phyloP scores from a whole-genome alignment of 139 green algal genomes.

The Tetraselmis chui region DNA sequence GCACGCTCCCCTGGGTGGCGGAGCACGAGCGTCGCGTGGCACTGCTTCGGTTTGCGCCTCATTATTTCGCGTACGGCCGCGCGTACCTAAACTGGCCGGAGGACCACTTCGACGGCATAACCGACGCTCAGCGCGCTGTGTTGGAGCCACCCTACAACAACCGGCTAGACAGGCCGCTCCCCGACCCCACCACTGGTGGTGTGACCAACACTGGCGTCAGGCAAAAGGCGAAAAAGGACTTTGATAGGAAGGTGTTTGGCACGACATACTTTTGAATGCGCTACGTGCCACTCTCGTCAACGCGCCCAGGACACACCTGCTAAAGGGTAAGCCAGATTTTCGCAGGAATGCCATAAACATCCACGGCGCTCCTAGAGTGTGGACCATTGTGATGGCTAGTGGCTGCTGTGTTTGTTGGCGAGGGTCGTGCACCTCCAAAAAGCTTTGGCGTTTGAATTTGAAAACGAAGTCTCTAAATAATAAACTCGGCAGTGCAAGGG shows the following conservation, averaged over 20 bases:
- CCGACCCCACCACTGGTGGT: neutral
- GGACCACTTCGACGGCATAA: slow-evolving; percentile 10
- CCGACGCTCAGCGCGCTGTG: slow-evolving; percentile 17
- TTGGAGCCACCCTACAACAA: slow-evolving; percentile 16
- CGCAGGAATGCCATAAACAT: too few species aligned
- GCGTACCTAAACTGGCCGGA: slow-evolving; percentile 16
- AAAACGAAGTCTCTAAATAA: too few species aligned
- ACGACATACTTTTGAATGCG: slow-evolving; percentile 4
- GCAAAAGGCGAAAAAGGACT: slow-evolving; percentile 17
- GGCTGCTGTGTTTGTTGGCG: too few species aligned
- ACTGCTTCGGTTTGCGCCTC: slow-evolving; percentile 18
- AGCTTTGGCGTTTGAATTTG: too few species aligned
- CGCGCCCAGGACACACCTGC: neutral
- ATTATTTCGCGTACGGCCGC: slow-evolving; percentile 17
- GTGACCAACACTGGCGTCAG: neutral
- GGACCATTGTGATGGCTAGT: too few species aligned
- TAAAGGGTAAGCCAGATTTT: too few species aligned
- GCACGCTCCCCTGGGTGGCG: slow-evolving; percentile 18
- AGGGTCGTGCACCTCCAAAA: too few species aligned
- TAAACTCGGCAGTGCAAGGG: too few species aligned
- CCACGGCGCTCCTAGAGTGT: too few species aligned
- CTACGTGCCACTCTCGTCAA: neutral
- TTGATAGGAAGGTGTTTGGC: slow-evolving; percentile 23
- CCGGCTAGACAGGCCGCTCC: slow-evolving; percentile 9
- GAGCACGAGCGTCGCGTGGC: slow-evolving; percentile 9